phyloP scores from a whole-genome alignment of 2,329 filamentous ascomycete genomes.

The Neofusicoccum sp. region DNA sequence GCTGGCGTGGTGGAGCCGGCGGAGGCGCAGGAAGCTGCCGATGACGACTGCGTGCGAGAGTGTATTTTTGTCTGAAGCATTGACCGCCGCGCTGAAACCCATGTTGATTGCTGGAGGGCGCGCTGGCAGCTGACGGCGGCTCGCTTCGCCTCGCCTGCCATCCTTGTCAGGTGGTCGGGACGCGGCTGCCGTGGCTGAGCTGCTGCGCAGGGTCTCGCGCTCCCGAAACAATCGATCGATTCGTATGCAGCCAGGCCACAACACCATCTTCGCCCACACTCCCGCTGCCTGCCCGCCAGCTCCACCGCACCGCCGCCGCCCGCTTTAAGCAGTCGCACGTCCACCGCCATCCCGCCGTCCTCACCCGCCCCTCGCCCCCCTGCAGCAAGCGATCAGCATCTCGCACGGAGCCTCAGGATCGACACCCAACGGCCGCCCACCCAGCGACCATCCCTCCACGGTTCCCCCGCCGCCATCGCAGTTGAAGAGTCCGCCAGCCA shows the following conservation, averaged over 20 bases:
- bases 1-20: not conserved
- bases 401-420: conserved; percentile 18
- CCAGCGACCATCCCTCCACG: conserved; percentile 2
- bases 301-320: not conserved
- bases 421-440: conserved; percentile 9
- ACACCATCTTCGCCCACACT: conserved; percentile 11
- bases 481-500: not conserved
- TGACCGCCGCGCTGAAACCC: conserved; percentile 7
- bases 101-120: not conserved
- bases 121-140: too few relatives aligned
- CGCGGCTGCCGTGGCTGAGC: conserved; percentile 16
- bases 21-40: not conserved
- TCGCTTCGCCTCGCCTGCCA: conserved; percentile 8
- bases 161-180: conserved; percentile 14
- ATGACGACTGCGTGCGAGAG: not conserved
- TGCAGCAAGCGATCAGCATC: conserved; percentile 17
- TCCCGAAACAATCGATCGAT: conserved; percentile 18
- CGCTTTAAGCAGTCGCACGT: not conserved
- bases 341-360: not conserved
- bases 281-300: not conserved
- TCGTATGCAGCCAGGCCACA: conserved; percentile 16
- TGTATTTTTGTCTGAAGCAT: conserved; percentile 1
- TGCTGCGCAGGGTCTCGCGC: conserved; percentile 15
- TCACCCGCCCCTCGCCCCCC: not conserved
- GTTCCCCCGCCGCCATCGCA: conserved; percentile 8